Base-by-base conservation (phyloP, 73 alveolate species). In the Paramecium tetraurelia region DNA sequence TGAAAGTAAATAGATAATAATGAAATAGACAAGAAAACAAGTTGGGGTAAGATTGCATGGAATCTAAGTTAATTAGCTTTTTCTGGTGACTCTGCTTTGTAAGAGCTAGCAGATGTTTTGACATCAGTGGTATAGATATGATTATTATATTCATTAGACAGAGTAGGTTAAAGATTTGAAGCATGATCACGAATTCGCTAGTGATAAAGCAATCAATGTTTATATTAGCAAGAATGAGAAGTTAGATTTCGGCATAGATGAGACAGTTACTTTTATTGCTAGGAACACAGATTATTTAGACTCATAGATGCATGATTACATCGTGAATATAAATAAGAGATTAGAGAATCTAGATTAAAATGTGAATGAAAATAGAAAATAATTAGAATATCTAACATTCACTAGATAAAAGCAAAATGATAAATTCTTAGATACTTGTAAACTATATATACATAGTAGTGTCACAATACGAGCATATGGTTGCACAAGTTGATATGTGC, bases 401-500 rank as follows among this genome's bases (percentile, higher is more conserved):
- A 80, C 57, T 4, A 80, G 90, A 80, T 9, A 80, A 80, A 40
- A 48, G 12, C 1, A 40, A 48, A 80, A 80, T 48, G 75, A 41
- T 7, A 33, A 80, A 24, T 80, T 80, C 24, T 46, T 80, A 27
- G 70, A 41, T 44, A 43, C 46, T 3, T 80, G 90, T 80, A 80
- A 20, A 18, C 9, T n/a, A 44, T n/a, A 53, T 53, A 53, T 44
- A 2, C 5, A 35, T 80, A 43, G 2, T 44, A 80, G 90, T 48
- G 27, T 14, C 70, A 7, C 12, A 80, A 31, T 48, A 80, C 46
- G 70, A 44, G 21, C 75, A 80, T 22, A 80, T 80, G 90, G 31
- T 80, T 43, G 57, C 86, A 36, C 14, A 72, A 72, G 86, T 72
- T n/a, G 90, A 80, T 48, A 44, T 80, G 75, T 80, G 90, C 14